Base-by-base conservation (phyloP, 371 early-diverging fungal species). In the Synchytrium microbalum region DNA sequence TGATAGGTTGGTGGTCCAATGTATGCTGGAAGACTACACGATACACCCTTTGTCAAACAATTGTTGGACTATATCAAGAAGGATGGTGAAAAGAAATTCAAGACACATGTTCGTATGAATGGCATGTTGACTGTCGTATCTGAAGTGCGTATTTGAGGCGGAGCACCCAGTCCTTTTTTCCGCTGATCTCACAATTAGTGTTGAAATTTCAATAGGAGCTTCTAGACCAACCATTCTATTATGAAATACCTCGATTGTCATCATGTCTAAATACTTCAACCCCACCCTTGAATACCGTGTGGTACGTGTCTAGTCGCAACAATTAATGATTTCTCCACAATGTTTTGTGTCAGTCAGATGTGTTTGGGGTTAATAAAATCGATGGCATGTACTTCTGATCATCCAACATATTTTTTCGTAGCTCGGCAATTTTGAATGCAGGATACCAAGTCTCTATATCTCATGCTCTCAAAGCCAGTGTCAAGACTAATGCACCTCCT, bases 401-500 rank as follows among this genome's bases (percentile, higher is more conserved):
- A n/a, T n/a, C n/a, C n/a, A n/a, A n/a, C n/a, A n/a, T n/a, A n/a
- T 75, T 54, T 24, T 69, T 14, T 32, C 14, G 27, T 33, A 87
- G 87, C 67, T 94, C 95, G 33, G 99, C 96, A 1, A 75, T 99
- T 32, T 83, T 93, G 8, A 91, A 98, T 71, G 85, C 88, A 38
- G 96, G 95, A 0, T 97, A 91, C 82, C 77, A 85, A 63, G 93
- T 94, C 0, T 98, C 98, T 10, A 78, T 87, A 1, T 88, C 96
- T 16, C 99, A 99, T 79, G 89, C 92, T 61, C 71, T 78, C 2
- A 81, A 88, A 16, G 86, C 85, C 54, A 84, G 92, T 0, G 78
- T 99, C 67, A 99, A 99, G 75, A 99, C 99, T 0, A 80, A 95
- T 75, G 99, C 99, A 0, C 97, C 98, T 10, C 67, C 88, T 1